Evolutionary conservation across 2,329 filamentous ascomycete genomes (phyloP), one percentile per base, ranked within the genome.

Genomic region (Fusarium burgessii): DNA sequence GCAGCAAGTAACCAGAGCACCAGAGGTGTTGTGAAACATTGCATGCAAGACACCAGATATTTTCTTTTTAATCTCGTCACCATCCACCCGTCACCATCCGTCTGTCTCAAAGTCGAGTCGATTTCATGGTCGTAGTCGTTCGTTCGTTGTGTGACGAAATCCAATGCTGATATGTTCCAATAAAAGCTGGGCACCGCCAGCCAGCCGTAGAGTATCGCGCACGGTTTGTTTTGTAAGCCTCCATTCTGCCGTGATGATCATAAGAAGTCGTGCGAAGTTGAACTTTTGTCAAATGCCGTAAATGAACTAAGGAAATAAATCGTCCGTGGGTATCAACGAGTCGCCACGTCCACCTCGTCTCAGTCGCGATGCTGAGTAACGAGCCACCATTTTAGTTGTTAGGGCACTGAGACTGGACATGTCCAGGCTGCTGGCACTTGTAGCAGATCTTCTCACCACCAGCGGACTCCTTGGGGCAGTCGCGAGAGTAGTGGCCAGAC

Each of bases 401-500:
- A 79, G 95, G 93, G 91, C 96, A 99, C 78, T 93, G 90, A 77
- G 93, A 90, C 90, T 98, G 95, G 81, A 98, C 92, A 85, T 98
- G 95, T 77, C 95, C 95, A 75, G 87, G 81, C 83, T 91, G 88
- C 84, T 91, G 89, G 88, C 89, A 98, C 88, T 97, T 97, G 90
- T 99, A 99, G 92, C 96, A 99, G 81, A 97, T 94, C 82, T 97
- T 95, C 89, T 98, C 95, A 79, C 91, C 89, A 75, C 90, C 89
- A 76, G 91, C 89, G 66, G 93, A 93, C 85, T 97, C 95, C 81
- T 95, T 95, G 77, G 95, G 92, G 89, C 96, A 99, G 84, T 99
- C 96, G 74, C 95, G 93, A 74, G 93, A 97, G 82, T 98, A 90
- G 84, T 98, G 95, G 70, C 96, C 95, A 77, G 95, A 92, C 87